Evolutionary conservation across 2,329 filamentous ascomycete species (phyloP), one percentile per base, ranked within the genome.

Genomic region (Fusarium proliferatum): DNA sequence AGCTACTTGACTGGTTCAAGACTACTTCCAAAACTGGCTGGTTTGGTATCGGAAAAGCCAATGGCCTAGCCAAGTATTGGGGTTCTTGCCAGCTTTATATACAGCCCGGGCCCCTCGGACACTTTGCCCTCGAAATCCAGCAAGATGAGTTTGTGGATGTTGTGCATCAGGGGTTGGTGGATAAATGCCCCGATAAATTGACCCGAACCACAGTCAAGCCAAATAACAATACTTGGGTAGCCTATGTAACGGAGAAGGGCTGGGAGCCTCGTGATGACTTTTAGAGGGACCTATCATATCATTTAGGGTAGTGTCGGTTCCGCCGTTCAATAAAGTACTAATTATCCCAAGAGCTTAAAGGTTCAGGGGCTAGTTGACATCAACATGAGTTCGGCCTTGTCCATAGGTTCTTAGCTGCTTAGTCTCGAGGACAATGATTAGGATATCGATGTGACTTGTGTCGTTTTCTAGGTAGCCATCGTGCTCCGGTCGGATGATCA

Each of bases 141-240:
- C 48, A 52, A 5, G 39, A 30, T 3, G 52, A 63, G 16, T 30
- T 73, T 4, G 17, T 28, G 3, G 11, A 33, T 10, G 39, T 67
- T 19, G 13, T 33, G 0, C 9, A 17, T 6, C 55, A 26, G 43
- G 70, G 56, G 3, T 8, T 53, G 2, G 17, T 34, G 5, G 15
- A 21, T 6, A 16, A 33, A 2, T 71, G 36, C 6, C 30, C 16
- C 7, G n/a, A 15, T 19, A n/a, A 1, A 21, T 15, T 30, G 17
- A 30, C 51, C 21, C 56, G 46, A 5, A 11, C 38, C 19, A 59
- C 48, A 48, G 45, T 46, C 3, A 48, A 5, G 3, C 52, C 70
- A 16, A 38, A 38, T 21, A 73, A 67, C 11, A 26, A 43, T 9
- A 73, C 46, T 12, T 67, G 66, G 65, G 51, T 10, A 21, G n/a